Base-by-base conservation (phyloP, 2,329 filamentous ascomycete genomes). In the Gnomoniopsis sp. region DNA sequence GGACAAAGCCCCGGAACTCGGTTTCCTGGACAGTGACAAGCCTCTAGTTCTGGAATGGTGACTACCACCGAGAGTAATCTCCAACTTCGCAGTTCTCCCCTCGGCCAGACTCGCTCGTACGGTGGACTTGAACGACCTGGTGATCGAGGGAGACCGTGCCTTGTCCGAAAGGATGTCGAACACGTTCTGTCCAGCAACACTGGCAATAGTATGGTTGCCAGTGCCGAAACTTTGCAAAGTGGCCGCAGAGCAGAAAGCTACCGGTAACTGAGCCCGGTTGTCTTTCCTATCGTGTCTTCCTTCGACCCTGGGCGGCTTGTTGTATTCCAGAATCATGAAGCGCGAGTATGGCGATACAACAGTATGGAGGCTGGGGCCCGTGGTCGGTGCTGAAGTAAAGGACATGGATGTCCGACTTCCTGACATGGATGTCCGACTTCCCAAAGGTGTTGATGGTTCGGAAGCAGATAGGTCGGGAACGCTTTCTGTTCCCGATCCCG, bases 291-390 rank as follows among this genome's bases (percentile, higher is more conserved):
- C 26, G 3, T 30, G 34, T n/a, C 21, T 11, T 22, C 21, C 11
- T 2, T 19, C n/a, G 11, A 6, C 21, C 38, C 47, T 19, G 50
- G 43, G 26, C 10, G 55, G n/a, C 3, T 38, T 41, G 4, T 58
- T 47, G 46, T 58, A 51, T 26, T 54, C 49, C 3, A 54, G 38
- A 2, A 60, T 46, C 17, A 60, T 26, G 55, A 51, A 60, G 1
- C 58, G 46, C 21, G 58, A 60, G 19, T 50, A 60, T 3, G 58
- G 58, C 3, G 58, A 60, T 3, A 51, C n/a, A 1, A 60, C 58
- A 17, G 34, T 30, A 2, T 53, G 38, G 6, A 53, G 58, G 3
- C 41, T 46, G 15, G n/a, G n/a, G n/a, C n/a, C n/a, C n/a, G n/a
- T n/a, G n/a, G n/a, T n/a, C n/a, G n/a, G n/a, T n/a, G n/a, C n/a